These are phyloP conservation scores for Flaveria sonorensis DNA, from an alignment of 129 eudicot genomes.

Conservation along the genomic window DNA sequence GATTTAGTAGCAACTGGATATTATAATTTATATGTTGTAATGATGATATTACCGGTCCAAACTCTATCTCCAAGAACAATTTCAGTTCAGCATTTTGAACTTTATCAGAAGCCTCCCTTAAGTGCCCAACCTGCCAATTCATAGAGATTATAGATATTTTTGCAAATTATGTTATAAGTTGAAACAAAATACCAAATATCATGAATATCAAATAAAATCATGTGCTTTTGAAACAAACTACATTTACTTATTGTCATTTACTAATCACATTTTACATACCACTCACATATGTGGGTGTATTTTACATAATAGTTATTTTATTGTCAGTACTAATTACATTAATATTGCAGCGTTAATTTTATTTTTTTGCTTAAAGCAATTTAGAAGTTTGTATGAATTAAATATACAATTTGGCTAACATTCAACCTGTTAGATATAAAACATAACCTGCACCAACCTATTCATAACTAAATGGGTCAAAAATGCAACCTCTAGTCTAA, in stretches of 20 bases:
- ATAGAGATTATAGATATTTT: constrained; percentile 6
- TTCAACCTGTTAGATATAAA: background rate
- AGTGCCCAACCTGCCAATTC: constrained; percentile 74
- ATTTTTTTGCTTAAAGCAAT: background rate
- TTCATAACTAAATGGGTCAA: constrained; percentile 1
- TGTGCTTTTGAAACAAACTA: background rate
- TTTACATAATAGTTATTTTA: background rate
- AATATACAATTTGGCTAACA: background rate
- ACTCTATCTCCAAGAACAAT: constrained; percentile 82
- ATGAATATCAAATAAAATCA: constrained; percentile 1
- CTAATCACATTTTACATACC: background rate
- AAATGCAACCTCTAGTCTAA: background rate
- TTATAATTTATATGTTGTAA: background rate
- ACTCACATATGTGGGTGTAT: background rate
- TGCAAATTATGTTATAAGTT: background rate
- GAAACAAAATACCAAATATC: background rate
- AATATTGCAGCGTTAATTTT: background rate
- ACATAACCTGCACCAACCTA: background rate
- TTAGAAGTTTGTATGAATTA: background rate
- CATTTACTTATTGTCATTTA: background rate
- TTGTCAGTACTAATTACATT: background rate
- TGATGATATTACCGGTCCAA: constrained; percentile 58
- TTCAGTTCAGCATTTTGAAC: constrained; percentile 84
- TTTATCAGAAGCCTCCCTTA: constrained; percentile 83
- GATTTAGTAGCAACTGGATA: background rate